Percentiles rank a stretch among this genome's conserved stretches.
Conservation (phyloP, 257 asterid genomes). For the Euphrasia confusa region DNA sequence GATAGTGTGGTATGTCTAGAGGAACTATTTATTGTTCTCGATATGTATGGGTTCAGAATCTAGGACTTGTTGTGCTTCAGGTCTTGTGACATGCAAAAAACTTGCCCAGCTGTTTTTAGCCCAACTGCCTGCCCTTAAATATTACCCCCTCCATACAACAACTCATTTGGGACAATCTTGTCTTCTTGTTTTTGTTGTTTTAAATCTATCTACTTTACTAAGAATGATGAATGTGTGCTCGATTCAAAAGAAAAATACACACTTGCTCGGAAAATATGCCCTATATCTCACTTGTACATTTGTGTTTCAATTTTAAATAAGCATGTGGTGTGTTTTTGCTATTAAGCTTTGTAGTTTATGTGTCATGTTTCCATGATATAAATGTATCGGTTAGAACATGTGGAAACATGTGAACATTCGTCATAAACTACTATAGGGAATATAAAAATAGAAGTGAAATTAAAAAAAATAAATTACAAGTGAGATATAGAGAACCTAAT, state of each 20-base stretch:
- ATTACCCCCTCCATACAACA: constrained; percentile 13
- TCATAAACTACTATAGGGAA: not conserved
- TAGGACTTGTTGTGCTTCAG: constrained; percentile 29
- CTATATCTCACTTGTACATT: no score
- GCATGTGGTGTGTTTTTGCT: no score
- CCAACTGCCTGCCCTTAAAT: constrained; percentile 27
- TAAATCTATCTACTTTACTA: no score
- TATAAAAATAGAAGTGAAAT: not conserved
- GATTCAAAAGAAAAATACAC: no score
- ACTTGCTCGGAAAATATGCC: no score
- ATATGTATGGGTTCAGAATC: constrained; percentile 27
- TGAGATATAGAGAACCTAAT: not conserved
- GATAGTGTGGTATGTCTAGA: constrained; percentile 27
- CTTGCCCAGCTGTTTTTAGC: constrained; percentile 39
- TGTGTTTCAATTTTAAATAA: no score
- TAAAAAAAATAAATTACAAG: not conserved
- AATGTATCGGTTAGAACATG: not conserved
- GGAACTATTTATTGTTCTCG: constrained; percentile 26
- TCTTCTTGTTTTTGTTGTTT: no score
- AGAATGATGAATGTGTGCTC: no score
- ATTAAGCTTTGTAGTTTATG: no score
- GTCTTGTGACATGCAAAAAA: constrained; percentile 21
- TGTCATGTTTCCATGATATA: not conserved
- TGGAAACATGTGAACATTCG: not conserved
- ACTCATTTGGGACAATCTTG: constrained; percentile 23